These are phyloP conservation scores for Cordyceps farinosa DNA, from an alignment of 2,329 filamentous ascomycete genomes.

Conservation along the genomic window DNA sequence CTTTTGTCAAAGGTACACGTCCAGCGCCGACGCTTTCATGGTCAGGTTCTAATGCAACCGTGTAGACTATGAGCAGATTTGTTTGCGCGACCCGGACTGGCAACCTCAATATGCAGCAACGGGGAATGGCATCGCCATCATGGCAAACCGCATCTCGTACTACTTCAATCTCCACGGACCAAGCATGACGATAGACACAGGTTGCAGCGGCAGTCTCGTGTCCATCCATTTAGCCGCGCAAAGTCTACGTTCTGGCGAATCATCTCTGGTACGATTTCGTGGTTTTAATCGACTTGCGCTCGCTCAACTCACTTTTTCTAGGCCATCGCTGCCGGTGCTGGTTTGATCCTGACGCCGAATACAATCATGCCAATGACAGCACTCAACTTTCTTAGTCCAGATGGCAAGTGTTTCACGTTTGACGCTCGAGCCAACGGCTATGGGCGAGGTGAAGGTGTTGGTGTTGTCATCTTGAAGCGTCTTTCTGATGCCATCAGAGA, in stretches of 20 bases:
- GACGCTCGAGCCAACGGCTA: slow-evolving; percentile 61
- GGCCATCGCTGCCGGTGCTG: slow-evolving; percentile 49
- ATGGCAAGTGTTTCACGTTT: slow-evolving; percentile 51
- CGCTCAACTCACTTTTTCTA: slow-evolving; percentile 20
- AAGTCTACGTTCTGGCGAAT: slow-evolving; percentile 44
- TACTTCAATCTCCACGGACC: slow-evolving; percentile 53
- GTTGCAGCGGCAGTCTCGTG: slow-evolving; percentile 54
- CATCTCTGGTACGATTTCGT: slow-evolving; percentile 32
- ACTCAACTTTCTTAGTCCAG: slow-evolving; percentile 49
- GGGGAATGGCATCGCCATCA: slow-evolving; percentile 50
- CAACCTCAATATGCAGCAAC: slow-evolving; percentile 51
- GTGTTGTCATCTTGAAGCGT: slow-evolving; percentile 57
- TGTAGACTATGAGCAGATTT: slow-evolving; percentile 48
- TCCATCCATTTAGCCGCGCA: slow-evolving; percentile 52
- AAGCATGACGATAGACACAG: slow-evolving; percentile 57
- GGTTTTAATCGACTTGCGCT: background rate
- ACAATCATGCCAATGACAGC: slow-evolving; percentile 56
- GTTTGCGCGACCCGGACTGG: slow-evolving; percentile 47
- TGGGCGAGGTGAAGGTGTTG: slow-evolving; percentile 60
- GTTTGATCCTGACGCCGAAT: slow-evolving; percentile 51
- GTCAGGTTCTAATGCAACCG: background rate
- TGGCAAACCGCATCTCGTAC: slow-evolving; percentile 55
- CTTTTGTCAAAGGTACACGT: slow-evolving; percentile 45
- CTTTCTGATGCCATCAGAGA: slow-evolving; percentile 54
- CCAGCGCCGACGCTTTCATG: background rate